Conservation (phyloP, 2,329 filamentous ascomycete species). For the Xylariaceae sp. region DNA sequence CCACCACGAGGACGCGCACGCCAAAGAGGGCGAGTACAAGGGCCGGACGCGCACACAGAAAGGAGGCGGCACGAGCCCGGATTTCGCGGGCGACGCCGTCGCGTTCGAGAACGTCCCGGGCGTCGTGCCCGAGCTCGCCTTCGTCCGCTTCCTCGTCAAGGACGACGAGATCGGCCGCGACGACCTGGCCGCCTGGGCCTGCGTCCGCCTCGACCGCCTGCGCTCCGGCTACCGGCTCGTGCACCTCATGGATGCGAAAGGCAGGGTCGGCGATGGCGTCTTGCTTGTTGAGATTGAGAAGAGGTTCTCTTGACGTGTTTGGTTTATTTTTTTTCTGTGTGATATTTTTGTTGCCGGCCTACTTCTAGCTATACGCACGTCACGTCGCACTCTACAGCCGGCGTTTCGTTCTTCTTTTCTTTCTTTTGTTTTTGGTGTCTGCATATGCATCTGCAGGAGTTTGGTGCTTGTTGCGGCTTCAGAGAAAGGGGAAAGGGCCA, state of each 20-base stretch:
- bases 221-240: slow-evolving; percentile 72
- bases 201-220: slow-evolving; percentile 76
- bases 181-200: slow-evolving; percentile 80
- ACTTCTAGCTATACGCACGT: no score
- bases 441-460: no score
- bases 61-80: slow-evolving; percentile 56
- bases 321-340: neutral
- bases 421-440: no score
- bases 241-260: slow-evolving; percentile 65
- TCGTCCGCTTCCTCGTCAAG: slow-evolving; percentile 78
- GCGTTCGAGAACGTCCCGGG: slow-evolving; percentile 50
- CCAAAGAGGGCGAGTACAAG: slow-evolving; percentile 54
- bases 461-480: no score
- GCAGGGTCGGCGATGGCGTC: slow-evolving; percentile 59
- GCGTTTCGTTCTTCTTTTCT: no score
- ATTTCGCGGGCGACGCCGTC: slow-evolving; percentile 56
- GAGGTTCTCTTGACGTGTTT: slow-evolving; percentile 18
- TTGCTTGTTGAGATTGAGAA: slow-evolving; percentile 72
- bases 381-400: no score
- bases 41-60: slow-evolving; percentile 52
- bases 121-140: slow-evolving; percentile 64
- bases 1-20: slow-evolving; percentile 42
- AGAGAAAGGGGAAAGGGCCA: no score
- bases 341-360: neutral
- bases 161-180: slow-evolving; percentile 80